Base-by-base conservation (phyloP, 257 asterid species). In the Schizonepeta tenuifolia region DNA sequence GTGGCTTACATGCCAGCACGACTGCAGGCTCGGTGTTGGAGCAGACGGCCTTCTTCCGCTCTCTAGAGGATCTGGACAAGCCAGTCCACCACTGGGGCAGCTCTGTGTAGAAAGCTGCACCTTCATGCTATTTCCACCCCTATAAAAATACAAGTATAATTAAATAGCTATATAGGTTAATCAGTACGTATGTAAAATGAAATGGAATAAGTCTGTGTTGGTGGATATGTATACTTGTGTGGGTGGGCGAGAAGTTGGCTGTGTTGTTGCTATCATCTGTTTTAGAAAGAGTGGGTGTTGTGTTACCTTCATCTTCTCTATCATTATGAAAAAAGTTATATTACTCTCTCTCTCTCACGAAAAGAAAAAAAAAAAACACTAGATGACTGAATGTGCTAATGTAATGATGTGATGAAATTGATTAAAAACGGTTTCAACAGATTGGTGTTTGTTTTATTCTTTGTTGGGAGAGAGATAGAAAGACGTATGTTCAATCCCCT, bases 21-120 rank as follows among this genome's bases (percentile, higher is more conserved):
- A 13, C 65, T 22, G 82, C 44, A 22, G 83, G 36, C 3, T 91
- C 97, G 1, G 89, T 84, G 64, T 76, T 91, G 92, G 96, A 94
- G 86, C 87, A 88, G 85, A 86, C 82, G 78, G 51, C 97, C 57
- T 91, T 94, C 81, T 88, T 89, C 84, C 96, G 98, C 57, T 83
- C 96, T 40, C 83, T 80, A 0, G 99, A 94, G 89, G 89, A 91
- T 81, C 75, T 94, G 83, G 99, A 94, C 64, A 94, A 89, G 81
- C 91, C 96, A 1, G 43, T 76, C 67, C 77, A 82, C 31, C 70
- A 72, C 54, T 84, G 85, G 84, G 46, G 18, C 56, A 3, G 47
- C 7, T 18, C 35, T 31, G 35, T 31, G 35, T 31, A 31, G 6
- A 40, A 57, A 58, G 54, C n/a, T 75, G 6, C 56, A 17, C 46